A percentile compares a stretch with the other conserved stretches of the same genome.
These are phyloP conservation scores for Fusarium stilboides DNA, from an alignment of 2,329 filamentous ascomycete species.

Conservation along the genomic window DNA sequence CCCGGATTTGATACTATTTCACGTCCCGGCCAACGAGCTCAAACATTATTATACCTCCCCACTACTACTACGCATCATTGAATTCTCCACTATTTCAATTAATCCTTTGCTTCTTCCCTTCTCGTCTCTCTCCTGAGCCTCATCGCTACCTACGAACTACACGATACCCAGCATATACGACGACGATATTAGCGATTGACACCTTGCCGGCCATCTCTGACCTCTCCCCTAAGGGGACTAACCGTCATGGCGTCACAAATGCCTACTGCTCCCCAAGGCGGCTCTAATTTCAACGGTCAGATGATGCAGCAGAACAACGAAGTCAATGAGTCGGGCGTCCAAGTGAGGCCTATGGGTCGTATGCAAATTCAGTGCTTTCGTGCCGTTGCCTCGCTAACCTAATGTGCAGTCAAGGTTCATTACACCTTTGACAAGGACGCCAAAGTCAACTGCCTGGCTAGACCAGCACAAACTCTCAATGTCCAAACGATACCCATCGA, in stretches of 20 bases:
- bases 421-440: constrained; percentile 95
- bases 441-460: constrained; percentile 90
- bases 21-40: constrained; percentile 45
- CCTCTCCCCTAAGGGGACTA: constrained; percentile 45
- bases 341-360: constrained; percentile 78
- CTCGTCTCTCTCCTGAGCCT: constrained; percentile 11
- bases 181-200: constrained; percentile 17
- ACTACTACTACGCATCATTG: constrained; percentile 30
- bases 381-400: constrained; percentile 40
- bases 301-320: constrained; percentile 51
- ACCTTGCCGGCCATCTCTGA: constrained; percentile 31
- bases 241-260: constrained; percentile 59
- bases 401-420: constrained; percentile 85
- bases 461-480: constrained; percentile 83
- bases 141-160: constrained; percentile 1
- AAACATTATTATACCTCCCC: constrained; percentile 35
- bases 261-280: constrained; percentile 52
- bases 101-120: constrained; percentile 26
- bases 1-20: constrained; percentile 52
- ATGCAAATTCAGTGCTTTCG: constrained; percentile 54
- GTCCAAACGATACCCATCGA: constrained; percentile 87
- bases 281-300: constrained; percentile 53
- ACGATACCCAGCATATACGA: constrained; percentile 8
- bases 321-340: constrained; percentile 65
- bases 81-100: constrained; percentile 27